phyloP scores from a whole-genome alignment of 139 green algal species.

The Coelastrella sp. region DNA sequence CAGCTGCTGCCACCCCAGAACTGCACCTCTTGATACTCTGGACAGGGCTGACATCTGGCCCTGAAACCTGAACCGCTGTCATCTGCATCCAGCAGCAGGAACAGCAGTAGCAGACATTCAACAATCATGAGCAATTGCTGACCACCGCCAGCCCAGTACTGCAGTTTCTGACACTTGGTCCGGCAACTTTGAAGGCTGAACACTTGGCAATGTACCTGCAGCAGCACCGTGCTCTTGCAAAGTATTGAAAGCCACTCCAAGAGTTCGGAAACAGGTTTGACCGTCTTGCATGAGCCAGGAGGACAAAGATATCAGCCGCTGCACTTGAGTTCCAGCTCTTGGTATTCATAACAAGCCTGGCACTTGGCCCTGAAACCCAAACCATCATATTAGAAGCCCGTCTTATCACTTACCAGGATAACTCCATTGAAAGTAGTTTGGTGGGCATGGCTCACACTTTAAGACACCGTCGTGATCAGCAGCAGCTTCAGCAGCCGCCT shows the following conservation, averaged over 20 bases:
- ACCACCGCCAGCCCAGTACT: no score
- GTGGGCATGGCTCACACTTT: background rate
- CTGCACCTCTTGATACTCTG: background rate
- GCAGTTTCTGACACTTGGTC: no score
- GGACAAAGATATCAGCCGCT: no score
- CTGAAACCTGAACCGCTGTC: background rate
- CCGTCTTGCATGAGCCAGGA: no score
- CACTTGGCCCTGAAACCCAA: background rate
- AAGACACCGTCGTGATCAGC: background rate
- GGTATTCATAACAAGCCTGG: background rate
- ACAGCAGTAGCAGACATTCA: no score
- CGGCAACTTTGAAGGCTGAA: no score
- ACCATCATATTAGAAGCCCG: background rate
- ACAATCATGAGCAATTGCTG: no score
- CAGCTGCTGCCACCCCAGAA: background rate
- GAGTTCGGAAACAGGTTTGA: no score
- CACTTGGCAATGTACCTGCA: no score
- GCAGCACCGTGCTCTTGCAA: no score
- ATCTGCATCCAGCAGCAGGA: background rate
- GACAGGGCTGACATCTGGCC: background rate
- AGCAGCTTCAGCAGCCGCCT: background rate
- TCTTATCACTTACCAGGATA: background rate
- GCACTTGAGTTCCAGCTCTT: no score
- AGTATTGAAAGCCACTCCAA: no score
- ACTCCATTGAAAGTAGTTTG: background rate